A percentile compares a stretch with the other conserved stretches of the same genome.
Evolutionary conservation across 768 basidiomycete species (phyloP).

Genomic region (Galerina marginata): DNA sequence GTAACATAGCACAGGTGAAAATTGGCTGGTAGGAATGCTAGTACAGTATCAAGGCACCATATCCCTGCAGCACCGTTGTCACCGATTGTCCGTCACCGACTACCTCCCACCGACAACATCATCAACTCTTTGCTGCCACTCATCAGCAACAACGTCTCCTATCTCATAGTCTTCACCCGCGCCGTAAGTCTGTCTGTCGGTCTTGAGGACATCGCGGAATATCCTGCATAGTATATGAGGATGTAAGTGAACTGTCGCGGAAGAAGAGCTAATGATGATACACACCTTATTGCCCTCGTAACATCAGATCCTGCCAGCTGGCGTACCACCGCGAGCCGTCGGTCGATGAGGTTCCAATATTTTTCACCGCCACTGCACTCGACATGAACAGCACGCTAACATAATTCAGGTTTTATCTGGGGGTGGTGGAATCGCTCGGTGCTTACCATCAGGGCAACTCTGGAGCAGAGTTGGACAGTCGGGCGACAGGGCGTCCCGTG

Average conservation of each 20-base stretch:
- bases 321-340: conserved; percentile 13
- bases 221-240: conserved; percentile 10
- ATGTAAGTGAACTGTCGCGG: conserved; percentile 7
- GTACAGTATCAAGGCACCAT: background rate
- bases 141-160: conserved; percentile 9
- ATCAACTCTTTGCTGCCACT: conserved; percentile 17
- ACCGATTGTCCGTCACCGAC: background rate
- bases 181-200: conserved; percentile 13
- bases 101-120: conserved; percentile 11
- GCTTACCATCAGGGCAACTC: conserved; percentile 19
- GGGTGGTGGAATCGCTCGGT: background rate
- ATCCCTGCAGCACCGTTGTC: too few relatives aligned
- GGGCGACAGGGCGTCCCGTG: conserved; percentile 9
- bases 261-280: background rate
- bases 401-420: background rate
- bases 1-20: background rate
- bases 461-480: conserved; percentile 18
- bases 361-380: conserved; percentile 18
- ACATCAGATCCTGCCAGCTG: background rate
- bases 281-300: background rate
- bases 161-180: conserved; percentile 10
- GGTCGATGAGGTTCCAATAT: conserved; percentile 16
- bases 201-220: conserved; percentile 9
- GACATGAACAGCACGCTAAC: conserved; percentile 10
- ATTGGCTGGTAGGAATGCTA: background rate